phyloP scores from a whole-genome alignment of 208 protist species.

The Wallacemonas collosoma region DNA sequence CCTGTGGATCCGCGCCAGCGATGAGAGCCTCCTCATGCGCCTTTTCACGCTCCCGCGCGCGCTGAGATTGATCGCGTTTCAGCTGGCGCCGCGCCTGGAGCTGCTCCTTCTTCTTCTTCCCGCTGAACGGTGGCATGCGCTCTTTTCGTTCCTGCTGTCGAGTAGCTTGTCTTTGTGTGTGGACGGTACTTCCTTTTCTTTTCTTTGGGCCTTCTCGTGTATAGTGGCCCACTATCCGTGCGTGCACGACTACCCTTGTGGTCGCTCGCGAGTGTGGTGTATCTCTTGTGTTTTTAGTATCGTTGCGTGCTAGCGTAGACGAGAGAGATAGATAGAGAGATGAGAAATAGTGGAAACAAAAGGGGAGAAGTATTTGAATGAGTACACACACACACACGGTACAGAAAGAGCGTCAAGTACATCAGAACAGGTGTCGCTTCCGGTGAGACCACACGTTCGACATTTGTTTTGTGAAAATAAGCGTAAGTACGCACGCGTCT shows the following conservation, averaged over 20 bases:
- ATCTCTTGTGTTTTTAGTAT: too few species aligned
- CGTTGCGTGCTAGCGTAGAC: background rate
- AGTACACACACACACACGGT: too few species aligned
- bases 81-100: constrained; percentile 81
- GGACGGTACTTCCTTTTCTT: background rate
- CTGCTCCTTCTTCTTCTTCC: constrained; percentile 93
- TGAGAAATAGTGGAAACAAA: too few species aligned
- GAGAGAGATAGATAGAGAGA: constrained; percentile 5
- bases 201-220: background rate
- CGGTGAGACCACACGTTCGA: too few species aligned
- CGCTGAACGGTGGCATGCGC: constrained; percentile 80
- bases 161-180: constrained; percentile 5
- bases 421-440: too few species aligned
- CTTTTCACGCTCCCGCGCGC: constrained; percentile 11
- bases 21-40: constrained; percentile 1
- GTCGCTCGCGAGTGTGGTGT: too few species aligned
- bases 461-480: too few species aligned
- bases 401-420: too few species aligned
- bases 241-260: too few species aligned
- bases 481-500: too few species aligned
- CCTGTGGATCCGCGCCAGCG: constrained; percentile 1
- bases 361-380: background rate
- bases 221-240: background rate
- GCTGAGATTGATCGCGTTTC: constrained; percentile 53
- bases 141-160: background rate